Evolutionary conservation across 495 filamentous ascomycete genomes (phyloP).

Genomic region (Neurospora sublineolata): DNA sequence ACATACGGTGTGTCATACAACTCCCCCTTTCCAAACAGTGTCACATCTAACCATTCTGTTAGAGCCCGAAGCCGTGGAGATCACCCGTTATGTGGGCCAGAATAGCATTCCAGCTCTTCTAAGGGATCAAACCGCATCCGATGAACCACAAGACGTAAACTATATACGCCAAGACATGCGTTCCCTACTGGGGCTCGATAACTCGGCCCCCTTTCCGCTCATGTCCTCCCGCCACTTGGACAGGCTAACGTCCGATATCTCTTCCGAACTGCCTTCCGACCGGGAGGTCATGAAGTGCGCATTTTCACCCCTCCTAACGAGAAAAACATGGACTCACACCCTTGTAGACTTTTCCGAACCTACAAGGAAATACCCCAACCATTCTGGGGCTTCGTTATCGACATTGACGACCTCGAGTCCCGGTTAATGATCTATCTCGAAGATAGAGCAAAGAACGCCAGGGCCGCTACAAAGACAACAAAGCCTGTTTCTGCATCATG

Average conservation of each 20-base stretch:
- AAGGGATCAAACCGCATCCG: conserved; percentile 44
- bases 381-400: conserved; percentile 67
- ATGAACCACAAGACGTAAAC: conserved; percentile 34
- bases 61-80: conserved; percentile 53
- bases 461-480: conserved; percentile 34
- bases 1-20: conserved; percentile 19
- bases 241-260: conserved; percentile 61
- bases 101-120: conserved; percentile 56
- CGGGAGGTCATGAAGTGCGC: conserved; percentile 47
- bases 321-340: background rate
- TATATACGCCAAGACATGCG: conserved; percentile 54
- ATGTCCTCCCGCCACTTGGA: conserved; percentile 62
- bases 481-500: conserved; percentile 51
- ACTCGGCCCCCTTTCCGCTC: conserved; percentile 76
- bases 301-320: background rate
- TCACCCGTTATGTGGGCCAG: conserved; percentile 52
- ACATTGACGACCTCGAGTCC: conserved; percentile 54
- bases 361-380: conserved; percentile 70
- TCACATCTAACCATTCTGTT: conserved; percentile 8
- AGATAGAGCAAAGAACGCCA: conserved; percentile 45
- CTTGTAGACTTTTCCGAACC: conserved; percentile 51
- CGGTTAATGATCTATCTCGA: conserved; percentile 56
- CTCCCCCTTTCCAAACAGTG: background rate
- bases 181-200: conserved; percentile 71
- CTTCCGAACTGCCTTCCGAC: conserved; percentile 50